Conservation (phyloP, 1,139 yeast genomes). For the Sugiyamaella pinicola region DNA sequence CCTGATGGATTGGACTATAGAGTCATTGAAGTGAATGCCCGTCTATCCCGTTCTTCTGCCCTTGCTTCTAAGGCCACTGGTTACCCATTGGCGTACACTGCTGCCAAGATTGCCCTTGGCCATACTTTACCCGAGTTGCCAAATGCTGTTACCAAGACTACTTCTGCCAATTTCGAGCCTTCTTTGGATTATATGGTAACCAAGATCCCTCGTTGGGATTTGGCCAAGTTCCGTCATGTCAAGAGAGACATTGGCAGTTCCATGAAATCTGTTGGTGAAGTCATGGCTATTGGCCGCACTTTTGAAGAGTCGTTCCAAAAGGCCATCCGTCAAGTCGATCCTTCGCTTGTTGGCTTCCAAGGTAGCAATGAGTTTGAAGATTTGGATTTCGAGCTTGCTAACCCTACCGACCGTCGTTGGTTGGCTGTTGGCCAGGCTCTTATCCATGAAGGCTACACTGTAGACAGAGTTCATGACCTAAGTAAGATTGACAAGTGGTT, state of each 20-base stretch:
- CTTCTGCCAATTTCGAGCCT: conserved; percentile 96
- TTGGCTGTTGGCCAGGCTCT: conserved; percentile 97
- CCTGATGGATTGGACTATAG: conserved; percentile 95
- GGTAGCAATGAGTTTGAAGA: conserved; percentile 74
- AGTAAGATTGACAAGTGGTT: conserved; percentile 97
- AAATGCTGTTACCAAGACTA: conserved; percentile 94
- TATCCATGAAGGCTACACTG: conserved; percentile 84
- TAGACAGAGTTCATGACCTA: conserved; percentile 86
- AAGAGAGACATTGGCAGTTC: conserved; percentile 91
- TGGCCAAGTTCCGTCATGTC: conserved; percentile 92
- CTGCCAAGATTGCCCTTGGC: conserved; percentile 95
- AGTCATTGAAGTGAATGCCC: conserved; percentile 96
- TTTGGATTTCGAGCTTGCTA: conserved; percentile 75
- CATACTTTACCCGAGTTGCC: conserved; percentile 93
- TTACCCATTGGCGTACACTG: conserved; percentile 96
- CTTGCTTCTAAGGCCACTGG: conserved; percentile 99
- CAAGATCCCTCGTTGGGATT: conserved; percentile 98
- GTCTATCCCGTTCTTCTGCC: conserved; percentile 96
- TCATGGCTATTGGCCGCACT: conserved; percentile 97
- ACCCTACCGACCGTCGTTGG: conserved; percentile 98
- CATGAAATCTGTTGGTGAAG: conserved; percentile 99
- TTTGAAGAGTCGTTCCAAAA: conserved; percentile 98
- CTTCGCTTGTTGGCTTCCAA: conserved; percentile 88
- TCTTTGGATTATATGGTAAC: conserved; percentile 95
- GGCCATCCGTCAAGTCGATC: conserved; percentile 96